A percentile compares a stretch with the other conserved stretches of the same genome.
Evolutionary conservation across 2,329 filamentous ascomycete species (phyloP).

Genomic region (Xylariaceae sp.): DNA sequence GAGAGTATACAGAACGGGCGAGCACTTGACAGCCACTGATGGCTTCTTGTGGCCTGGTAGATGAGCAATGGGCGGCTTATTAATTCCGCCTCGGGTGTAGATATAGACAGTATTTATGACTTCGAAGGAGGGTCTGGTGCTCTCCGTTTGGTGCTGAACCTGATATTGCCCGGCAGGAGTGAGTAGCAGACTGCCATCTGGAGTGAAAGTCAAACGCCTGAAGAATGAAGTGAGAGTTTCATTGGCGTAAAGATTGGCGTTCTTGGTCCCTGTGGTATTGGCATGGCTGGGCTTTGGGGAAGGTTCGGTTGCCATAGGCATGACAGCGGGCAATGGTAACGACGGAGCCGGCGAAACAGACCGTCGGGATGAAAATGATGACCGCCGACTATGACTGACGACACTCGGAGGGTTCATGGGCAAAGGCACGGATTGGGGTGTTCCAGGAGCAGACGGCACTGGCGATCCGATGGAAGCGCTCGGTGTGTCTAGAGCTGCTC

Average conservation of each 20-base stretch:
- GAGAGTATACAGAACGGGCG: slow-evolving; percentile 80
- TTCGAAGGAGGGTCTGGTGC: slow-evolving; percentile 71
- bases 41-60: slow-evolving; percentile 97
- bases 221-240: slow-evolving; percentile 98
- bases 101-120: slow-evolving; percentile 97
- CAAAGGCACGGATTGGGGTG: slow-evolving; percentile 80
- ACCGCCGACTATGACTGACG: slow-evolving; percentile 87
- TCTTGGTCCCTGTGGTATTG: slow-evolving; percentile 63
- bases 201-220: slow-evolving; percentile 85
- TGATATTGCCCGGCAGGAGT: slow-evolving; percentile 96
- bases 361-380: slow-evolving; percentile 82
- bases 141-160: slow-evolving; percentile 61
- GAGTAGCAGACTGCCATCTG: slow-evolving; percentile 88
- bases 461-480: slow-evolving; percentile 69
- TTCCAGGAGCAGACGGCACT: slow-evolving; percentile 85
- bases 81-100: slow-evolving; percentile 92
- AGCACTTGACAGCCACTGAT: slow-evolving; percentile 92
- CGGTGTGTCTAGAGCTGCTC: slow-evolving; percentile 46
- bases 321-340: slow-evolving; percentile 88
- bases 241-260: slow-evolving; percentile 89
- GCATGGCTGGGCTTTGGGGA: slow-evolving; percentile 71
- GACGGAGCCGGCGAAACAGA: slow-evolving; percentile 93
- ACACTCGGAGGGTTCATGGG: slow-evolving; percentile 94
- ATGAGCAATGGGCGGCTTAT: slow-evolving; percentile 92
- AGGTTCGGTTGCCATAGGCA: slow-evolving; percentile 85